phyloP scores from a whole-genome alignment of 371 early-diverging fungal species.

The Mucor ambiguus region DNA sequence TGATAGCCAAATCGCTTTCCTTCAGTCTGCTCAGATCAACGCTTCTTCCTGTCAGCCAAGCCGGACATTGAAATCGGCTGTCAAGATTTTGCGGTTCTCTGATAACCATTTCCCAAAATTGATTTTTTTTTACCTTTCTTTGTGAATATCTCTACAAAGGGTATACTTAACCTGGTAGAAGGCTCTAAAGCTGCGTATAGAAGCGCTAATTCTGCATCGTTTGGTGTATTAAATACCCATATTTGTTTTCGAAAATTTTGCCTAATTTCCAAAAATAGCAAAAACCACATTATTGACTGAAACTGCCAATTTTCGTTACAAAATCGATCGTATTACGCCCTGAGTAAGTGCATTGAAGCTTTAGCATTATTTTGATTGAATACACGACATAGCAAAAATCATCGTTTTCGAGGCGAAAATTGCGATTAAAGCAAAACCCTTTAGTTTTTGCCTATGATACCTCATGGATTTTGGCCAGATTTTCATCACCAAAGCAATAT shows the following conservation, averaged over 20 bases:
- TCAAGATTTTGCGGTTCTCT: not conserved
- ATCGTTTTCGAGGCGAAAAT: not conserved
- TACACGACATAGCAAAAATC: not conserved
- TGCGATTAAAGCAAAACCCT: not conserved
- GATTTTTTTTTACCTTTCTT: too few species aligned
- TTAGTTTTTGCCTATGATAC: too few species aligned
- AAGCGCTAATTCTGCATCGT: not conserved
- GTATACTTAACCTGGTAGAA: too few species aligned
- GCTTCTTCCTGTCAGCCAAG: too few species aligned
- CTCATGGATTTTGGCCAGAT: too few species aligned
- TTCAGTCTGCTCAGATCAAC: not conserved
- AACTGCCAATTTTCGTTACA: too few species aligned
- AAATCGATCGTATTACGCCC: too few species aligned
- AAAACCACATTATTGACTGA: not conserved
- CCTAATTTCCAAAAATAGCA: not conserved
- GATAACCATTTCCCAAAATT: not conserved
- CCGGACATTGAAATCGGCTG: too few species aligned
- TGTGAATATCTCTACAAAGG: too few species aligned
- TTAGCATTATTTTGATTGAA: too few species aligned
- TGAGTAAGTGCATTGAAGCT: too few species aligned
- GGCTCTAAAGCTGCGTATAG: not conserved
- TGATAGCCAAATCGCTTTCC: not conserved
- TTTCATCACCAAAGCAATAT: too few species aligned
- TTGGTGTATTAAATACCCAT: not conserved
- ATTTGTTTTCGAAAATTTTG: not conserved